Evolutionary conservation across 2,329 filamentous ascomycete genomes (phyloP), one percentile per base, ranked within the genome.

Genomic region (Sclerotinia subarctica): DNA sequence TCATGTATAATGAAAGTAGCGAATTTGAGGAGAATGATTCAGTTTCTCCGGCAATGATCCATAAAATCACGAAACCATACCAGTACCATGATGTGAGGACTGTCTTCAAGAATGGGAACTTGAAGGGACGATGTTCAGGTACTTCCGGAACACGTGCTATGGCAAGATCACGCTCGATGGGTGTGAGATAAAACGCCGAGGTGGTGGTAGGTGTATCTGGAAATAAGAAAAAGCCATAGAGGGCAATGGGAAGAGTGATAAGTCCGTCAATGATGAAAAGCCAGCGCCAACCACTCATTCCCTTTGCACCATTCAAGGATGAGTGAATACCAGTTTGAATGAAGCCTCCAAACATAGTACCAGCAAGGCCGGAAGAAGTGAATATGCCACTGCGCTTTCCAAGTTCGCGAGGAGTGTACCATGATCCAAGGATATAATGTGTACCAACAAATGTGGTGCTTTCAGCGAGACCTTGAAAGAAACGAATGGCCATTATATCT

Each of bases 1-100:
- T 74, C 80, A 85, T 80, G 70, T 84, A 85, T 1, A 86, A 72
- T 0, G 81, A 78, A 0, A 86, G 73, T 2, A 91, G 80, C 0
- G 85, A 80, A 76, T 92, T 91, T 26, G 84, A 83, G 64, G 84
- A 86, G 76, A 91, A 92, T 0, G 87, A 90, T 76, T 93, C 90
- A 0, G 87, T 88, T 74, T 91, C 88, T 42, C 89, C 88, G 0
- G 88, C 89, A 52, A 92, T 86, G 71, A 90, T 84, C 88, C 88
- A 91, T 0, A 91, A 83, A 5, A 86, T 74, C 2, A 87, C 83
- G 72, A 91, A 90, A 0, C 86, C 87, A 80, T 87, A 90, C 82
- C 85, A 89, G 73, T 88, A 84, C 83, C 85, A 88, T 0, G 85
- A 87, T 0, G 80, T 79, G 13, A 90, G 80, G 21, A 88, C 83